A percentile compares a stretch with the other conserved stretches of the same genome.
Evolutionary conservation across 2,329 filamentous ascomycete genomes (phyloP).

Genomic region (Alternaria brassicicola): DNA sequence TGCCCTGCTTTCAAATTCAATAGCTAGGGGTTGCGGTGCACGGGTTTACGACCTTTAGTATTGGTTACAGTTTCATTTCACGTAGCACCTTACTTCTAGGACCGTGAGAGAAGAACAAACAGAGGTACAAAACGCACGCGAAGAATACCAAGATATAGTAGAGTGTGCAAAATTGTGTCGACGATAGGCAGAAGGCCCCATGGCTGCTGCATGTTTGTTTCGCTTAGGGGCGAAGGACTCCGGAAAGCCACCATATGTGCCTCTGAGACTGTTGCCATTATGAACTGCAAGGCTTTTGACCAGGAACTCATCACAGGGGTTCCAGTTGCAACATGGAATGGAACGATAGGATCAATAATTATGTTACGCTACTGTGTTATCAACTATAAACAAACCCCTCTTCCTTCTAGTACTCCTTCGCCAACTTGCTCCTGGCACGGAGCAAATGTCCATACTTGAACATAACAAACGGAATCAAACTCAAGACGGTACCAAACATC

Average conservation of each 20-base stretch:
- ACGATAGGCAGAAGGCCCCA: not conserved
- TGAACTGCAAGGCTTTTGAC: not conserved
- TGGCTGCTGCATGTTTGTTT: not conserved
- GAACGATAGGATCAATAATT: not conserved
- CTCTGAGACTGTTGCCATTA: not conserved
- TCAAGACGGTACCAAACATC: slow-evolving; percentile 53
- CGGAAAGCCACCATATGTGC: not conserved
- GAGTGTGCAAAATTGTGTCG: not conserved
- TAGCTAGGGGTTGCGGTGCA: too few relatives aligned
- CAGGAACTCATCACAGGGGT: too few relatives aligned
- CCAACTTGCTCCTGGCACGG: slow-evolving; percentile 50
- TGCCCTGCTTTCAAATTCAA: too few relatives aligned
- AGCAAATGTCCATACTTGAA: slow-evolving; percentile 52
- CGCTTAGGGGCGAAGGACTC: not conserved
- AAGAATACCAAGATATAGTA: not conserved
- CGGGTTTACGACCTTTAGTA: too few relatives aligned
- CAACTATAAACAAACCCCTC: not conserved
- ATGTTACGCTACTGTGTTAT: not conserved
- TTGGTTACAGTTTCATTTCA: too few relatives aligned
- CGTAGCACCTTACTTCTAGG: not conserved
- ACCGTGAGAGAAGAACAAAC: not conserved
- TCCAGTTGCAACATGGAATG: not conserved
- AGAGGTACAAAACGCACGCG: not conserved
- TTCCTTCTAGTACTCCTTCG: slow-evolving; percentile 33
- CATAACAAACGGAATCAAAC: slow-evolving; percentile 53